Base-by-base conservation (phyloP, 2,329 filamentous ascomycete species). In the Trichoderma afroharzianum region DNA sequence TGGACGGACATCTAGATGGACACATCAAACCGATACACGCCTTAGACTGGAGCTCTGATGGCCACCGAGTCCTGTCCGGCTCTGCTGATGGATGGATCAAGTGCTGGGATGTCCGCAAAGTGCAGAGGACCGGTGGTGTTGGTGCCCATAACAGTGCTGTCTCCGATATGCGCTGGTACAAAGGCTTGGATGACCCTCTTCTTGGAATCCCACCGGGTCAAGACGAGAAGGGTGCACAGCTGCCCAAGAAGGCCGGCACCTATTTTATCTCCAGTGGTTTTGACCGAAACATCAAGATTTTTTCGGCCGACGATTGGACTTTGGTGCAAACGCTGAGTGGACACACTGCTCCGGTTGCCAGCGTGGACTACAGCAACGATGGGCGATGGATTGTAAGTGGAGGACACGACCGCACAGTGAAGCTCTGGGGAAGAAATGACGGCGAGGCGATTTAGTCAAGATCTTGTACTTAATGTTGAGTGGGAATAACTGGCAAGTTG, bases 81-180 rank as follows among this genome's bases (percentile, higher is more conserved):
- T 97, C 94, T 15, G 94, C 91, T 2, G 96, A 99, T 79, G 95
- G 95, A 21, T 98, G 96, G 88, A 91, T 97, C 78, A 98, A 98
- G 81, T 98, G 95, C 82, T 99, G 96, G 96, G 96, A 99, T 79
- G 87, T 99, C 67, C 90, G 96, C 59, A 95, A 96, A 77, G 95
- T 98, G 63, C 89, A 92, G 76, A 91, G 91, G 74, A 91, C 89
- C 0, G 95, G 93, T 14, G 93, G 92, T 21, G 92, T 99, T 61
- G 96, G 95, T 63, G 95, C 96, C 7, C 96, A 99, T 80, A 92
- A 90, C 63, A 95, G 94, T 74, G 92, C 96, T 39, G 95, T 99
- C 8, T 96, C 94, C 1, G 96, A 99, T 80, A 83, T 99, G 74
- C 87, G 94, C 74, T 98, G 96, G 94, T 98, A 92, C 84, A 97